A percentile compares a stretch with the other conserved stretches of the same genome.
Evolutionary conservation across 192 early-diverging fungal species (phyloP).

Genomic region (Coemansia sp.): DNA sequence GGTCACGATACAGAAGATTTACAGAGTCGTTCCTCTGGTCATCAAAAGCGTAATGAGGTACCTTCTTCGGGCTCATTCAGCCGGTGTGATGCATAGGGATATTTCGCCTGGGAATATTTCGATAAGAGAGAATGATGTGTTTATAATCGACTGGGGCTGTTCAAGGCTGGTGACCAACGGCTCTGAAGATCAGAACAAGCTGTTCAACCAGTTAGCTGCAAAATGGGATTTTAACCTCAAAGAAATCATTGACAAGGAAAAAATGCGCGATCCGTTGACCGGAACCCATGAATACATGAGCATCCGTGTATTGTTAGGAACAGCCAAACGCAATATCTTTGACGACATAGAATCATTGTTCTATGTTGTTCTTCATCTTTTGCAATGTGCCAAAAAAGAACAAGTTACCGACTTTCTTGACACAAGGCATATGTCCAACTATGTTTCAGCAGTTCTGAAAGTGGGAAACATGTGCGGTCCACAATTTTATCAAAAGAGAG

Average conservation of each 20-base stretch:
- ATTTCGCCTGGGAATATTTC: constrained; percentile 12
- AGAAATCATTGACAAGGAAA: neutral
- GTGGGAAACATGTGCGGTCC: no score
- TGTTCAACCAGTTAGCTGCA: neutral
- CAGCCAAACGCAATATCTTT: neutral
- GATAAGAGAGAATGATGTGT: neutral
- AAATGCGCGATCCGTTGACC: neutral
- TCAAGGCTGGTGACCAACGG: neutral
- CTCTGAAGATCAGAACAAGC: neutral
- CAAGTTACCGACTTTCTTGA: neutral
- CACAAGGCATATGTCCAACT: neutral
- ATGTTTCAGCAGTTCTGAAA: no score
- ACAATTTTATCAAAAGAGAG: no score
- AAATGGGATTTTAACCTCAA: neutral
- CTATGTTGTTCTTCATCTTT: constrained; percentile 8
- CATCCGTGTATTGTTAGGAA: constrained; percentile 4
- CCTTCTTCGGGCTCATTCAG: neutral
- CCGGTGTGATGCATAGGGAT: constrained; percentile 11
- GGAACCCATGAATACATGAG: constrained; percentile 1
- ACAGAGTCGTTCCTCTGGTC: neutral
- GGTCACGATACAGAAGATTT: no score
- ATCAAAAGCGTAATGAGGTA: neutral
- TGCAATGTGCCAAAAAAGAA: neutral
- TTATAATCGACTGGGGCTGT: constrained; percentile 18
- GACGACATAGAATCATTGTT: neutral